A percentile compares a stretch with the other conserved stretches of the same genome.
Conservation (phyloP, 169 alveolate species). For the Cryptosporidium muris region DNA sequence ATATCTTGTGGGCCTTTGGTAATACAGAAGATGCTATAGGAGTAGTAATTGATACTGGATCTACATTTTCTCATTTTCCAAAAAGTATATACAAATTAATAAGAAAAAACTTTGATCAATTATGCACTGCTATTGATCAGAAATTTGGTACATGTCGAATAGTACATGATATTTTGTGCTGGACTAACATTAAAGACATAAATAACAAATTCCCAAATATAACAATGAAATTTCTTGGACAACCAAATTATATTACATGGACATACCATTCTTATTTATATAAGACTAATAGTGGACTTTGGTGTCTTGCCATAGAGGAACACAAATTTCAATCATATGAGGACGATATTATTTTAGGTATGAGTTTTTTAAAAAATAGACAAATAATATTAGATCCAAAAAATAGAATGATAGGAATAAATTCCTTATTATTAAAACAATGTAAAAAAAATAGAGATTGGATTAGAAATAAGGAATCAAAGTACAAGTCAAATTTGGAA, state of each 20-base stretch:
- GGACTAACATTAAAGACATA: neutral
- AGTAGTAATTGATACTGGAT: constrained; percentile 53
- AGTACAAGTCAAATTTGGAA: neutral
- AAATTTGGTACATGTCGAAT: neutral
- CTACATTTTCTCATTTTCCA: constrained; percentile 52
- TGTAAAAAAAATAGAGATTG: constrained; percentile 1
- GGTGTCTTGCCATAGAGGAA: constrained; percentile 55
- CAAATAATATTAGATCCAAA: constrained; percentile 48
- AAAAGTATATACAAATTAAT: neutral
- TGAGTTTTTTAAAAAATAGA: constrained; percentile 40
- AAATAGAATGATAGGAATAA: constrained; percentile 29
- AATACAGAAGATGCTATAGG: neutral
- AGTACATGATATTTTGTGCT: constrained; percentile 9
- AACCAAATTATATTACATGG: constrained; percentile 28
- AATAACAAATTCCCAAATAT: constrained; percentile 8
- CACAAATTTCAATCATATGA: neutral
- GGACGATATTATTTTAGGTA: constrained; percentile 27
- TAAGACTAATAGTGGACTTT: neutral
- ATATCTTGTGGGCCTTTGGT: neutral
- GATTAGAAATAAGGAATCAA: neutral
- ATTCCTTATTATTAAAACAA: no score
- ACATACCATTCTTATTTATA: constrained; percentile 12
- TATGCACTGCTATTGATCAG: constrained; percentile 5
- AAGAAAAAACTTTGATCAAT: constrained; percentile 6
- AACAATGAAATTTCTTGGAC: constrained; percentile 35